These are phyloP conservation scores for Stagonosporopsis chrysanthemi DNA, from an alignment of 2,329 filamentous ascomycete species.

Conservation along the genomic window DNA sequence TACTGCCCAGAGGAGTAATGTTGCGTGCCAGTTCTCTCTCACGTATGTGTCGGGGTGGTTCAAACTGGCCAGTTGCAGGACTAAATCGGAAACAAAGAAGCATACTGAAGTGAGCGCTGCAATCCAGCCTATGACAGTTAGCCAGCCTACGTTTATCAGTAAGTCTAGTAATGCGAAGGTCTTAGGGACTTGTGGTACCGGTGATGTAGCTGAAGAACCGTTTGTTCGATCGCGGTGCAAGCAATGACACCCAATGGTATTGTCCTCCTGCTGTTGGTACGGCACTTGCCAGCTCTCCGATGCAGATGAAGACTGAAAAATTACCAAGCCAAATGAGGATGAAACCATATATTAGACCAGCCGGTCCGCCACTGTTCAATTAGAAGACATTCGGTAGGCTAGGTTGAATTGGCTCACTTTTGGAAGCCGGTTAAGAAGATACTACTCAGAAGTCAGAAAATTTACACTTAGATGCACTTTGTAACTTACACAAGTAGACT, in stretches of 20 bases:
- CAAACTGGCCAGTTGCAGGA: conserved; percentile 47
- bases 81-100: conserved; percentile 47
- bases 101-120: conserved; percentile 48
- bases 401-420: conserved; percentile 35
- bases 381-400: conserved; percentile 1
- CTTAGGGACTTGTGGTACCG: conserved; percentile 24
- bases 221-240: conserved; percentile 53
- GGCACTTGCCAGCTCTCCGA: conserved; percentile 50
- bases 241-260: conserved; percentile 53
- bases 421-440: conserved; percentile 47
- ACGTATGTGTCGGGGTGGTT: conserved; percentile 50
- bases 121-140: conserved; percentile 55
- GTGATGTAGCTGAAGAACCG: conserved; percentile 56
- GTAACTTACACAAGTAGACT: conserved; percentile 45
- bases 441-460: conserved; percentile 23
- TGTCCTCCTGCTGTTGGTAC: conserved; percentile 51
- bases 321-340: conserved; percentile 49
- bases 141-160: conserved; percentile 49
- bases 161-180: too few relatives aligned
- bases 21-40: conserved; percentile 58
- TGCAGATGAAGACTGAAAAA: conserved; percentile 47
- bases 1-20: conserved; percentile 58
- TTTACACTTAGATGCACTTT: background rate
- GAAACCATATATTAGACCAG: conserved; percentile 49
- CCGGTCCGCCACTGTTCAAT: conserved; percentile 43